These are phyloP conservation scores for Phyllosticta citribraziliensis DNA, from an alignment of 2,329 filamentous ascomycete species.

Conservation along the genomic window DNA sequence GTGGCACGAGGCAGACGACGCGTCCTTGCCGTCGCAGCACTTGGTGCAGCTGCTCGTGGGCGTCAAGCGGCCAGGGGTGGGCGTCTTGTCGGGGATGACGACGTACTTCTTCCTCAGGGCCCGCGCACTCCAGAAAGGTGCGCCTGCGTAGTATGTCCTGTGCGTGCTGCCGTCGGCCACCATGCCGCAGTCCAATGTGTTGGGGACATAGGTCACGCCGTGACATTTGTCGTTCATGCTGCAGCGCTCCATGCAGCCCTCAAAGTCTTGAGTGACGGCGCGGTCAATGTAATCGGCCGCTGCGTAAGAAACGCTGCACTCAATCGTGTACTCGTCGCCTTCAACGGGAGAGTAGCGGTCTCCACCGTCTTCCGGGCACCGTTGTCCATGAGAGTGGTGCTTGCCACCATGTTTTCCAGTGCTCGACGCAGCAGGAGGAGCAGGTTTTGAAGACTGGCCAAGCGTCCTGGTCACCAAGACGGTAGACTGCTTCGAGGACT, in stretches of 20 bases:
- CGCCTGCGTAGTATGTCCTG: background rate
- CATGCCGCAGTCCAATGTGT: background rate
- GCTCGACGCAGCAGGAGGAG: background rate
- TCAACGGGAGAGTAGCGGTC: background rate
- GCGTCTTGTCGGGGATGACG: background rate
- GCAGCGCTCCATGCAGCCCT: background rate
- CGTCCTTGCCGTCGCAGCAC: background rate
- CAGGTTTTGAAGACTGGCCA: too few relatives aligned
- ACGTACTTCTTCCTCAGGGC: background rate
- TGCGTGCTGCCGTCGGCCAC: background rate
- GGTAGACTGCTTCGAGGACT: too few relatives aligned
- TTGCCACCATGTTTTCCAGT: background rate
- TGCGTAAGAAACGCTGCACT: background rate
- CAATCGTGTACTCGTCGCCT: background rate
- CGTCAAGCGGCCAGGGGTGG: too few relatives aligned
- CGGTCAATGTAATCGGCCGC: background rate
- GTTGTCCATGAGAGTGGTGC: background rate
- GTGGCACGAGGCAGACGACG: constrained; percentile 1
- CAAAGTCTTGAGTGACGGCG: background rate
- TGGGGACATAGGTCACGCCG: background rate
- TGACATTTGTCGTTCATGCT: background rate
- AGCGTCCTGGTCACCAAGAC: too few relatives aligned
- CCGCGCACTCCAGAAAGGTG: background rate
- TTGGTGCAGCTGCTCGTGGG: background rate
- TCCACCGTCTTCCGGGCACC: background rate